These are phyloP conservation scores for Ensete ventricosum DNA, from an alignment of 176 grass and related monocot genomes.

Conservation along the genomic window DNA sequence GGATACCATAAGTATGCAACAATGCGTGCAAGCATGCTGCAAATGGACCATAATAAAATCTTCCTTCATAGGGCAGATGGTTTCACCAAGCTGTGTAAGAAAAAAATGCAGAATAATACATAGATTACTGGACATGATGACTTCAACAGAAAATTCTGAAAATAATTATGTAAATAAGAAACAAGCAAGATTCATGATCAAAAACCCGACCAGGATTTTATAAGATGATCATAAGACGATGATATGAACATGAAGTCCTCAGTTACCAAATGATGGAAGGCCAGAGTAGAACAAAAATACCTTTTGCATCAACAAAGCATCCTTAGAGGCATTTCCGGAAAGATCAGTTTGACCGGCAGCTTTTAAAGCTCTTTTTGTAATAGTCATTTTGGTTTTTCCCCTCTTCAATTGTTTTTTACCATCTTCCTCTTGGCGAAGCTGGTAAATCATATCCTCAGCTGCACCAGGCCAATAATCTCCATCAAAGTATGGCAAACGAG, in stretches of 20 bases:
- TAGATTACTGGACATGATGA: background rate
- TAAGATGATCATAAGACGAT: background rate
- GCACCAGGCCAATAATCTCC: constrained; percentile 99
- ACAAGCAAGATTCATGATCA: background rate
- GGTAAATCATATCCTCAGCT: constrained; percentile 98
- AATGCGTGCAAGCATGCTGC: constrained; percentile 80
- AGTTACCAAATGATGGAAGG: background rate
- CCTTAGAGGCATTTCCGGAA: constrained; percentile 82
- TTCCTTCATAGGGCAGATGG: constrained; percentile 96
- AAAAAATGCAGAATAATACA: constrained; percentile 1
- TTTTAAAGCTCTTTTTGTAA: constrained; percentile 94
- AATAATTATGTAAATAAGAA: background rate
- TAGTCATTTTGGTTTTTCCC: constrained; percentile 82
- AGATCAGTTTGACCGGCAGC: constrained; percentile 90
- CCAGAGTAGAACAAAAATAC: constrained; percentile 40
- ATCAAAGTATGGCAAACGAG: constrained; percentile 93
- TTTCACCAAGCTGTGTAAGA: constrained; percentile 76
- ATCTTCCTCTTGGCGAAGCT: constrained; percentile 93
- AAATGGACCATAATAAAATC: constrained; percentile 99
- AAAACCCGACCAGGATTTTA: background rate
- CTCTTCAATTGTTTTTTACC: constrained; percentile 80
- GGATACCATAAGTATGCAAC: constrained; percentile 79
- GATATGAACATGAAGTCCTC: background rate
- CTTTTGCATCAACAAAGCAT: constrained; percentile 94
- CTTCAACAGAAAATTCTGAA: background rate